phyloP scores from a whole-genome alignment of 2,329 filamentous ascomycete genomes.

The Talaromyces sp. region DNA sequence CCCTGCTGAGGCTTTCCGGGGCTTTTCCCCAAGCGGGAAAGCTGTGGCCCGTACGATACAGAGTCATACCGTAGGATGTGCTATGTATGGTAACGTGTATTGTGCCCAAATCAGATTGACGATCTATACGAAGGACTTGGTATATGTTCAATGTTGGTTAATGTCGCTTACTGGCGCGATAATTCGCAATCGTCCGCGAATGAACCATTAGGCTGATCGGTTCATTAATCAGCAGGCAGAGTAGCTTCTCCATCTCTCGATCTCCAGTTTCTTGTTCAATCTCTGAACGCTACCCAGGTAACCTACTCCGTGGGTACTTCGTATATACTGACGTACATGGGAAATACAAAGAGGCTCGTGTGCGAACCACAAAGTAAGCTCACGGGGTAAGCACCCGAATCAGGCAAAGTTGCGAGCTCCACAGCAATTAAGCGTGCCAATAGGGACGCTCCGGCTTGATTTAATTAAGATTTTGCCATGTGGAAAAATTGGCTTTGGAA shows the following conservation, averaged over 20 bases:
- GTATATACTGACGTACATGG: not conserved
- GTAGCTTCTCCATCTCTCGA: not conserved
- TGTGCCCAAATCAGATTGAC: not conserved
- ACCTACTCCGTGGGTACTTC: not conserved
- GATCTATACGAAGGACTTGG: not conserved
- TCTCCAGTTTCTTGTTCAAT: not conserved
- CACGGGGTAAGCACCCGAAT: not conserved
- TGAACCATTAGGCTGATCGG: not conserved
- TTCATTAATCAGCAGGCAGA: not conserved
- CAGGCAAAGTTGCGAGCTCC: not conserved
- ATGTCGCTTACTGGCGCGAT: not conserved
- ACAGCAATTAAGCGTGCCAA: constrained; percentile 5
- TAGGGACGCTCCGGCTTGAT: not conserved
- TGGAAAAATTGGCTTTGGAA: constrained; percentile 6
- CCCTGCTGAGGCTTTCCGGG: not conserved
- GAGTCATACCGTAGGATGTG: not conserved
- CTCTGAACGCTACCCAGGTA: not conserved
- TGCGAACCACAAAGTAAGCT: not conserved
- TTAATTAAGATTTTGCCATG: constrained; percentile 7
- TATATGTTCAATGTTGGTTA: not conserved
- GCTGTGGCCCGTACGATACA: not conserved
- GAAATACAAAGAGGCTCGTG: not conserved
- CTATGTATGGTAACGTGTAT: not conserved
- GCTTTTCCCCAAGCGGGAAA: constrained; percentile 12
- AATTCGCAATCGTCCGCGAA: not conserved